A percentile compares a stretch with the other conserved stretches of the same genome.
Evolutionary conservation across 225 moss, liverwort and hornwort species (phyloP).

Genomic region (Pseudisothecium myosuroides): DNA sequence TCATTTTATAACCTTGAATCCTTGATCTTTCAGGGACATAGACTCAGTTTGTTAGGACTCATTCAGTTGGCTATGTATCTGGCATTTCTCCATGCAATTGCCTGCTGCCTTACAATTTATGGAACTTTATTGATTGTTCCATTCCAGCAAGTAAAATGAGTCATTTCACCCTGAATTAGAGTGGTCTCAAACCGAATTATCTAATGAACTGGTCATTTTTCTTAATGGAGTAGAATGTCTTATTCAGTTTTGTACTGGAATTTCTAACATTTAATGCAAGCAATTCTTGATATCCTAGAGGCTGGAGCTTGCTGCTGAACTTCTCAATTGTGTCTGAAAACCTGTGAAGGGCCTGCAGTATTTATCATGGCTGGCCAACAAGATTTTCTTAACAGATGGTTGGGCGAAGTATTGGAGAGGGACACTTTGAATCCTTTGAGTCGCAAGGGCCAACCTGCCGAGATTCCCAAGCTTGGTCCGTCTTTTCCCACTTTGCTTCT

Average conservation of each 20-base stretch:
- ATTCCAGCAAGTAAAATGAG: not conserved
- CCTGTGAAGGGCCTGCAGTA: not conserved
- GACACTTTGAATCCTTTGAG: not conserved
- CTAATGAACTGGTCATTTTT: too few species aligned
- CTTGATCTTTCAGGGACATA: too few species aligned
- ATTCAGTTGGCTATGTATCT: not conserved
- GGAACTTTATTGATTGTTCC: not conserved
- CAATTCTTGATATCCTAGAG: not conserved
- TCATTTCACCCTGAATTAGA: not conserved
- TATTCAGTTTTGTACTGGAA: too few species aligned
- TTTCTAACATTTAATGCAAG: not conserved
- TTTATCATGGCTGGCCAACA: not conserved
- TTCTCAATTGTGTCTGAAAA: not conserved
- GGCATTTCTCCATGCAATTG: not conserved
- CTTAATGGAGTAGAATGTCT: not conserved
- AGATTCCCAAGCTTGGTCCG: not conserved
- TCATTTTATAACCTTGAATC: too few species aligned
- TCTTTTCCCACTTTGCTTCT: not conserved
- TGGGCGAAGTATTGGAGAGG: not conserved
- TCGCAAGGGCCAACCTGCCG: not conserved
- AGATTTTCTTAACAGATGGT: rapidly evolving
- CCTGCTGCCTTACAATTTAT: not conserved
- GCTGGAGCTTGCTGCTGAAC: not conserved
- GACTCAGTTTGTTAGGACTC: not conserved
- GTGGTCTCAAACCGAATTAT: not conserved